phyloP scores from a whole-genome alignment of 345 rosid species.

The Aquilaria malaccensis region DNA sequence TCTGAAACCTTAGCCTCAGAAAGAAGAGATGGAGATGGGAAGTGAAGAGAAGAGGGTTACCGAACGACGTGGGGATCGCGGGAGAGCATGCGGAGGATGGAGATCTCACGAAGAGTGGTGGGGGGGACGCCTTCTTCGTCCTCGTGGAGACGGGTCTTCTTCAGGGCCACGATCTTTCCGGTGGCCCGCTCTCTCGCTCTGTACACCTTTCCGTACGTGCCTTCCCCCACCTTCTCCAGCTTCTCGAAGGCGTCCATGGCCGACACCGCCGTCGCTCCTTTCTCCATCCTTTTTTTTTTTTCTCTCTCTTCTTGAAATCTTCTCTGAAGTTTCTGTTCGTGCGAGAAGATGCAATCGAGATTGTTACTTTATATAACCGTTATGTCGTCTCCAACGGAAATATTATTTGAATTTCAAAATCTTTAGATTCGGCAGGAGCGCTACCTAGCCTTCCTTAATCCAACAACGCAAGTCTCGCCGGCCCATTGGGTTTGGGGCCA shows the following conservation, averaged over 20 bases:
- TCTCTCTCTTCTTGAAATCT: slow-evolving; percentile 10
- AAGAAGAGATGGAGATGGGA: not conserved
- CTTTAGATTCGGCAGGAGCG: not conserved
- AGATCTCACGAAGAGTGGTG: slow-evolving; percentile 96
- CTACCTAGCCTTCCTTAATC: no score
- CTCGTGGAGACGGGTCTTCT: slow-evolving; percentile 97
- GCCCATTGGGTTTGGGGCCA: no score
- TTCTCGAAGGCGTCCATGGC: slow-evolving; percentile 93
- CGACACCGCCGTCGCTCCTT: slow-evolving; percentile 32
- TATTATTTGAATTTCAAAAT: slow-evolving; percentile 15
- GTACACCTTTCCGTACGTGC: slow-evolving; percentile 96
- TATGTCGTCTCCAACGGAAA: slow-evolving; percentile 11
- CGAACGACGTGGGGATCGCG: slow-evolving; percentile 87
- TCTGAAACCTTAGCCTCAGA: not conserved
- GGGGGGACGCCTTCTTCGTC: slow-evolving; percentile 99
- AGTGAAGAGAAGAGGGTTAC: slow-evolving; percentile 15
- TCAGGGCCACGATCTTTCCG: slow-evolving; percentile 83
- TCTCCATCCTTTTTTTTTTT: slow-evolving; percentile 29
- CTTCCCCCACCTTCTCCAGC: slow-evolving; percentile 98
- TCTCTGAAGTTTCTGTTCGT: not conserved
- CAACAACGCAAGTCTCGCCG: no score
- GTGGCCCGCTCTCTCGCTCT: slow-evolving; percentile 94
- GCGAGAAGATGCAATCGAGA: not conserved
- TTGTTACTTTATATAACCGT: slow-evolving; percentile 9
- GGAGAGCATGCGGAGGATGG: slow-evolving; percentile 97